Percentiles rank a stretch among this genome's conserved stretches.
These are phyloP conservation scores for Geotrichum ghanense DNA, from an alignment of 805 yeast species.

Conservation along the genomic window DNA sequence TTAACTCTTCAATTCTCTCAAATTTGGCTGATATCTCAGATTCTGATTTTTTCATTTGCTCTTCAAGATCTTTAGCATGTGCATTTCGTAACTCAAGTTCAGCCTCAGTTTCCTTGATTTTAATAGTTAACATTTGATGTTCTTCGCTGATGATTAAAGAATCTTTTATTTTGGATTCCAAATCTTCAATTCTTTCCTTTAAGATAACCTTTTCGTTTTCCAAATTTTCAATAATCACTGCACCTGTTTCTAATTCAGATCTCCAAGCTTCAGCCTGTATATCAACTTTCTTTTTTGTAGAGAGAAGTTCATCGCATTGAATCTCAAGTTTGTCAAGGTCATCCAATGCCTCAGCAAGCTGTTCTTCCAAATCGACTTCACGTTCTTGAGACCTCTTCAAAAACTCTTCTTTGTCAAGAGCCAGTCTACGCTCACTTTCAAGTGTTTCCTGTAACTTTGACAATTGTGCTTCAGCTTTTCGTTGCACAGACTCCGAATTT, in stretches of 20 bases:
- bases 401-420: slow-evolving; percentile 37
- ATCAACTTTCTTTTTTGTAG: slow-evolving; percentile 24
- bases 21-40: slow-evolving; percentile 15
- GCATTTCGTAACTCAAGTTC: slow-evolving; percentile 20
- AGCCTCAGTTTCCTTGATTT: slow-evolving; percentile 13
- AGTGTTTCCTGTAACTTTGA: slow-evolving; percentile 25
- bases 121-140: neutral
- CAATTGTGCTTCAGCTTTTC: slow-evolving; percentile 20
- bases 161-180: slow-evolving; percentile 22
- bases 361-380: slow-evolving; percentile 28
- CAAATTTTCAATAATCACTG: slow-evolving; percentile 25
- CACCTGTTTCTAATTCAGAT: slow-evolving; percentile 25
- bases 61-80: slow-evolving; percentile 19
- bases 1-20: slow-evolving; percentile 5
- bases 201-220: slow-evolving; percentile 26
- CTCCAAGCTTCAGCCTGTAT: slow-evolving; percentile 24
- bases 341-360: slow-evolving; percentile 20
- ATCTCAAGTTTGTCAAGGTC: slow-evolving; percentile 24
- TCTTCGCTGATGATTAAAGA: slow-evolving; percentile 13
- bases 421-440: slow-evolving; percentile 30
- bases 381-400: slow-evolving; percentile 33
- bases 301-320: slow-evolving; percentile 23
- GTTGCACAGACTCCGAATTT: slow-evolving; percentile 10
- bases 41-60: slow-evolving; percentile 20
- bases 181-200: slow-evolving; percentile 21